These are phyloP conservation scores for Puya raimondii DNA, from an alignment of 176 grass and related monocot genomes.

Conservation along the genomic window DNA sequence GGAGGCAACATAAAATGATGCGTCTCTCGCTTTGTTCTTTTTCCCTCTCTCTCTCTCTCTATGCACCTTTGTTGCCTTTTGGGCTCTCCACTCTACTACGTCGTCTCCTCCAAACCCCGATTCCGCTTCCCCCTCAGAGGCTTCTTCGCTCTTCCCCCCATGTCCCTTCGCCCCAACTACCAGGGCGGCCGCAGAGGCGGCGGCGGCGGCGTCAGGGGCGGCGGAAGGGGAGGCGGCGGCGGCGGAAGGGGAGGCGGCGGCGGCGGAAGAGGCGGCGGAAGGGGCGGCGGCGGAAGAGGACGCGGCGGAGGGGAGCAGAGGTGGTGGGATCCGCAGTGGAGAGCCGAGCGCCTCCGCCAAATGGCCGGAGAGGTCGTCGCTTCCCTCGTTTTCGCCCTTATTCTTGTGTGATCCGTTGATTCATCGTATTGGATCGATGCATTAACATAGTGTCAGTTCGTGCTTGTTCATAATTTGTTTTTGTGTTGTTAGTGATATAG, in stretches of 20 bases:
- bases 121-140: neutral
- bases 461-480: neutral
- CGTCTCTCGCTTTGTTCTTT: no score
- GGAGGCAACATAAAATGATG: no score
- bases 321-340: slow-evolving; percentile 4
- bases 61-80: neutral
- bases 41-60: no score
- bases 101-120: neutral
- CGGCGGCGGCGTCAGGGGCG: slow-evolving; percentile 27
- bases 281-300: neutral
- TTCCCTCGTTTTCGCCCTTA: neutral
- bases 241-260: slow-evolving; percentile 9
- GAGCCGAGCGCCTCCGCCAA: slow-evolving; percentile 69
- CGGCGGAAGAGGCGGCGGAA: neutral
- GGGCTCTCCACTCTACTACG: neutral
- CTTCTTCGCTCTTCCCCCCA: slow-evolving; percentile 15
- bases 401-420: neutral
- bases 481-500: no score
- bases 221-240: slow-evolving; percentile 22
- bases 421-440: neutral
- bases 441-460: neutral
- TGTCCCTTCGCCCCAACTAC: slow-evolving; percentile 58
- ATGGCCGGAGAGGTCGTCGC: slow-evolving; percentile 45
- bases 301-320: neutral
- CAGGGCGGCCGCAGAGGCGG: slow-evolving; percentile 44